Base-by-base conservation (phyloP, 2,329 filamentous ascomycete species). In the Aspergillus fumigatus region DNA sequence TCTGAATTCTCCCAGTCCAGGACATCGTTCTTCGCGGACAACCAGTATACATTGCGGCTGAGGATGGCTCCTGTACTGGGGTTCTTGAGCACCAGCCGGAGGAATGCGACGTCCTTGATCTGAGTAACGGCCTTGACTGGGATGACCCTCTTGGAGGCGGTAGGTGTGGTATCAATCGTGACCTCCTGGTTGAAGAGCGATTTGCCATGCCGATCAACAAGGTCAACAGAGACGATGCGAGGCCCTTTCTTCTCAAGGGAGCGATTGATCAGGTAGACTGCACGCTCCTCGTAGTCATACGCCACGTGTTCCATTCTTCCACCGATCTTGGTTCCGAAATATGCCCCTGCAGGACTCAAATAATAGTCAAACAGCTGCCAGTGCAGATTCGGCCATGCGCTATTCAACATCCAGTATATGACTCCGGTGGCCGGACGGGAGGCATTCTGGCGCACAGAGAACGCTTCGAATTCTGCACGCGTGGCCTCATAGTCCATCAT, bases 351-450 rank as follows among this genome's bases (percentile, higher is more conserved):
- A 0, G 84, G 80, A 23, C 79, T 80, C 43, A 86, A 69, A 59
- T 87, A 87, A 66, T 84, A 84, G 62, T 87, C 85, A 65, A 86
- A 86, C 5, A 86, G 70, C 53, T 84, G 83, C 85, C 85, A 88
- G 64, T 87, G 85, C 27, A 88, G 71, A 54, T 78, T 82, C 0
- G 85, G 85, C 84, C 84, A 88, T 0, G 84, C 85, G 48, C 80
- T 80, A 61, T 86, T 86, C 53, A 87, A 68, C 84, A 88, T 87
- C 85, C 85, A 88, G 71, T 88, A 88, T 17, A 88, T 80, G 0
- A 83, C 50, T 0, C 85, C 85, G 0, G 84, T 87, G 0, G 84
- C 83, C 0, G 83, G 81, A 3, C 80, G 73, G 1, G 72, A 67
- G 1, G 74, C 75, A 58, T 67, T 81, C 78, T 83, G 85, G 0